phyloP scores from a whole-genome alignment of 345 rosid species.

The Moricandia moricandioides region DNA sequence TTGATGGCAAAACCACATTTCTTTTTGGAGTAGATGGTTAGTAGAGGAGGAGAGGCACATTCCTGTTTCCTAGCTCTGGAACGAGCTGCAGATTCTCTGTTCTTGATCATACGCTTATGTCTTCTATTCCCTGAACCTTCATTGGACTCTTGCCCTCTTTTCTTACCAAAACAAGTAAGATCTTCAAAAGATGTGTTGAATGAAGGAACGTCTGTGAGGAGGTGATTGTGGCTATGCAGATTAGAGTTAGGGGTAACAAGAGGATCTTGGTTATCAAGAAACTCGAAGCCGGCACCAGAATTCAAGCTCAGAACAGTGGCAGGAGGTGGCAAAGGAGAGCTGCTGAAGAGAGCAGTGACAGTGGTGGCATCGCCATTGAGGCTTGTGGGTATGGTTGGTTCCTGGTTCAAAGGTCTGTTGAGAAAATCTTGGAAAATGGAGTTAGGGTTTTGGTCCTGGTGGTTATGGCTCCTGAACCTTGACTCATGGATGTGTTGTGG shows the following conservation, averaged over 20 bases:
- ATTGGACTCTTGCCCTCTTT: conserved; percentile 50
- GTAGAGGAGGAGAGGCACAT: conserved; percentile 14
- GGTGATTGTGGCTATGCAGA: conserved; percentile 26
- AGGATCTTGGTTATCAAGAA: conserved; percentile 42
- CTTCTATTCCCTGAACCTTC: conserved; percentile 45
- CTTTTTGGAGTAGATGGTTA: conserved; percentile 7
- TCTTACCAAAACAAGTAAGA: conserved; percentile 42
- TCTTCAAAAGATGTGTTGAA: conserved; percentile 39
- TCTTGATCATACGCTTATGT: conserved; percentile 73
- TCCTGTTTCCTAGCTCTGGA: conserved; percentile 87
- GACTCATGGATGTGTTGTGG: conserved; percentile 32
- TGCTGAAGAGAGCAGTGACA: conserved; percentile 27
- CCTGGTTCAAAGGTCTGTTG: conserved; percentile 40
- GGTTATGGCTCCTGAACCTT: conserved; percentile 24
- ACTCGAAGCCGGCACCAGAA: conserved; percentile 53
- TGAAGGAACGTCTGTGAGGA: conserved; percentile 33
- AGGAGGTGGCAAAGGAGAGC: conserved; percentile 41
- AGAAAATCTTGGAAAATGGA: conserved; percentile 70
- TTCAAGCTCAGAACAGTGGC: conserved; percentile 60
- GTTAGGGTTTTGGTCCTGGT: conserved; percentile 34
- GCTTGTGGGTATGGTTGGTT: conserved; percentile 34
- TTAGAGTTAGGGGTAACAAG: conserved; percentile 24
- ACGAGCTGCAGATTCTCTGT: conserved; percentile 85
- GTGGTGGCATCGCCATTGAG: conserved; percentile 3
- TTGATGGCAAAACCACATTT: background rate